phyloP scores from a whole-genome alignment of 305 asterid genomes.

The Lippia alba region DNA sequence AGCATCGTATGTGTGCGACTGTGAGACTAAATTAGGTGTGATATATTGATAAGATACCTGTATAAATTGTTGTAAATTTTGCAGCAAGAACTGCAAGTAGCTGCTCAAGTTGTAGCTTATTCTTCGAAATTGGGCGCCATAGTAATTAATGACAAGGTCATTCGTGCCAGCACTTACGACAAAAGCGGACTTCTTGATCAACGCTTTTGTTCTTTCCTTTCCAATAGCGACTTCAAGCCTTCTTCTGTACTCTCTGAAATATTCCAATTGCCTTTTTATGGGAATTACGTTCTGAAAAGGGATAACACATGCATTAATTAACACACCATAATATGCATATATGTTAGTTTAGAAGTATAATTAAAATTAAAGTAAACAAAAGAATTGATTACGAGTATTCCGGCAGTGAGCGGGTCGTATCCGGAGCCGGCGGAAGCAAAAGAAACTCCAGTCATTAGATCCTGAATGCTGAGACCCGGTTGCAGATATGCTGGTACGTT shows the following conservation, averaged over 20 bases:
- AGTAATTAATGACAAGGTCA: conserved; percentile 48
- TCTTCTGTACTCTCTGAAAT: conserved; percentile 47
- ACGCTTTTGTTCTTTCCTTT: conserved; percentile 31
- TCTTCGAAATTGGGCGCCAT: conserved; percentile 36
- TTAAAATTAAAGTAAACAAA: background rate
- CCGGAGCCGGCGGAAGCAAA: conserved; percentile 73
- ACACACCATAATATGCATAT: too few species aligned
- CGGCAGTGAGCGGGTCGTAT: conserved; percentile 54
- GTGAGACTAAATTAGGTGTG: too few species aligned
- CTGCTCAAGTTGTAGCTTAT: conserved; percentile 32
- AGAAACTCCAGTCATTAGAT: conserved; percentile 59
- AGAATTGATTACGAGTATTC: conserved; percentile 29
- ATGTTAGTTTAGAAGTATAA: background rate
- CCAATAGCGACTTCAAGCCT: conserved; percentile 48
- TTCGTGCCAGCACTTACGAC: conserved; percentile 56
- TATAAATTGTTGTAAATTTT: conserved; percentile 30
- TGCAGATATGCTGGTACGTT: conserved; percentile 61
- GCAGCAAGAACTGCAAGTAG: conserved; percentile 44
- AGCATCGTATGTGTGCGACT: too few species aligned
- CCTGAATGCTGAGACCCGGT: conserved; percentile 46
- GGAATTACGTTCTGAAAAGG: conserved; percentile 45
- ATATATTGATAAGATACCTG: conserved; percentile 45
- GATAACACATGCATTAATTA: background rate
- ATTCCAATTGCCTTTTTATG: conserved; percentile 42
- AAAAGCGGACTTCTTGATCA: conserved; percentile 44